These are phyloP conservation scores for Isatis tinctoria DNA, from an alignment of 345 rosid species.

Conservation along the genomic window DNA sequence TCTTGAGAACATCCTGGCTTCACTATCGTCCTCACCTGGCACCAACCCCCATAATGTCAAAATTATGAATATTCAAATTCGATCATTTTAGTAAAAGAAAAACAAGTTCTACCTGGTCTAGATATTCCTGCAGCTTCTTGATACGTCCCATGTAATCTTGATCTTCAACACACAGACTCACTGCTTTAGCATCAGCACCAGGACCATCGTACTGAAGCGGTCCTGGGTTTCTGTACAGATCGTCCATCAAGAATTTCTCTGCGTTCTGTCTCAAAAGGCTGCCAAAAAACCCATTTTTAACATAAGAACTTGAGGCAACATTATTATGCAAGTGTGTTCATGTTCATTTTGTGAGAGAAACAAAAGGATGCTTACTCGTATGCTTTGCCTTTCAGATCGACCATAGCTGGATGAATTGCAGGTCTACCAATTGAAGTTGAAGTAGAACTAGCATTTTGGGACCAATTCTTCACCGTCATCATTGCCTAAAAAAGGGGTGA, in stretches of 20 bases:
- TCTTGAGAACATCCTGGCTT: constrained; percentile 98
- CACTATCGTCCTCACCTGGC: constrained; percentile 75
- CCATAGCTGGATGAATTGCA: constrained; percentile 93
- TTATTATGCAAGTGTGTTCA: neutral
- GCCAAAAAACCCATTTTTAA: constrained; percentile 16
- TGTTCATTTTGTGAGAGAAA: neutral
- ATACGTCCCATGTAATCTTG: constrained; percentile 99
- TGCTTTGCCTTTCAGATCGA: constrained; percentile 93
- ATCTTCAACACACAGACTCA: constrained; percentile 86
- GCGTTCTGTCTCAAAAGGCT: constrained; percentile 83
- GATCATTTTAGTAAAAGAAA: neutral
- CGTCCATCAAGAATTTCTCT: constrained; percentile 74
- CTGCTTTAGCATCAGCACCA: constrained; percentile 87
- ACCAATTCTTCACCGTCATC: constrained; percentile 96
- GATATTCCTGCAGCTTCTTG: constrained; percentile 81
- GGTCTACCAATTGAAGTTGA: constrained; percentile 82
- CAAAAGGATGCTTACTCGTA: constrained; percentile 59
- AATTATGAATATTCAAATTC: neutral
- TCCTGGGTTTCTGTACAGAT: constrained; percentile 94
- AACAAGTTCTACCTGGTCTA: constrained; percentile 58
- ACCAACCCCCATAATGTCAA: neutral
- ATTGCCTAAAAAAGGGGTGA: constrained; percentile 49
- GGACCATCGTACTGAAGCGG: constrained; percentile 97
- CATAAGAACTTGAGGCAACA: neutral
- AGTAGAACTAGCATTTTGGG: constrained; percentile 61